These are phyloP conservation scores for Eutrema yunnanense DNA, from an alignment of 345 rosid species.

Conservation along the genomic window DNA sequence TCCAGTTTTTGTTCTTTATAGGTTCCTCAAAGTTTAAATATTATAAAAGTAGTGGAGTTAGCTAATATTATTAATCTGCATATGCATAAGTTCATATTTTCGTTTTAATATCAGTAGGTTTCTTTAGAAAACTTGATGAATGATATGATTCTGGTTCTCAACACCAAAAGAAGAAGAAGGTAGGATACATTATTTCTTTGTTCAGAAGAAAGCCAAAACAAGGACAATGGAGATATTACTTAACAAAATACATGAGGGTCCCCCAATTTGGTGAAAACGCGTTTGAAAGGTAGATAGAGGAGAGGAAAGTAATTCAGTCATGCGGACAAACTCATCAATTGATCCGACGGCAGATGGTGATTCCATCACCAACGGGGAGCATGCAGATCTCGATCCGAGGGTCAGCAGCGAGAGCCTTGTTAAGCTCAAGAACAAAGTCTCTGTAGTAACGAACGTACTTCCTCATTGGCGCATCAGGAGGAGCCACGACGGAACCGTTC, in stretches of 20 bases:
- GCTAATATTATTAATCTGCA: no score
- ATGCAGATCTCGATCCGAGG: conserved; percentile 94
- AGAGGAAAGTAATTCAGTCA: not conserved
- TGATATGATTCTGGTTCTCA: not conserved
- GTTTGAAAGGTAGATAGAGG: not conserved
- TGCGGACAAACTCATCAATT: conserved; percentile 27
- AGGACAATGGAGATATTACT: conserved; percentile 1
- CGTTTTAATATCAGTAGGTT: not conserved
- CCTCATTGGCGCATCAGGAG: conserved; percentile 78
- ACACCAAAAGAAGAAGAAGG: not conserved
- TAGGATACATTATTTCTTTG: conserved; percentile 19
- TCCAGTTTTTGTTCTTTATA: not conserved
- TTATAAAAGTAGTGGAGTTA: no score
- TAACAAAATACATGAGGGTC: conserved; percentile 15
- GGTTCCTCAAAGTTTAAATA: not conserved
- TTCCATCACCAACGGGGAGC: conserved; percentile 96
- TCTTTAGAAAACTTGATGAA: not conserved
- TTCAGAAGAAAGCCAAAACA: conserved; percentile 4
- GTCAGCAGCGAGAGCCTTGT: conserved; percentile 95
- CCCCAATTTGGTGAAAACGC: not conserved
- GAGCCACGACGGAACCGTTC: conserved; percentile 91
- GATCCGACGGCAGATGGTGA: conserved; percentile 94
- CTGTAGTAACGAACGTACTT: conserved; percentile 86
- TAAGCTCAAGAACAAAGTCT: conserved; percentile 86
- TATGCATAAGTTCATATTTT: no score